Base-by-base conservation (phyloP, 805 yeast genomes). In the Candida fluviatilis region DNA sequence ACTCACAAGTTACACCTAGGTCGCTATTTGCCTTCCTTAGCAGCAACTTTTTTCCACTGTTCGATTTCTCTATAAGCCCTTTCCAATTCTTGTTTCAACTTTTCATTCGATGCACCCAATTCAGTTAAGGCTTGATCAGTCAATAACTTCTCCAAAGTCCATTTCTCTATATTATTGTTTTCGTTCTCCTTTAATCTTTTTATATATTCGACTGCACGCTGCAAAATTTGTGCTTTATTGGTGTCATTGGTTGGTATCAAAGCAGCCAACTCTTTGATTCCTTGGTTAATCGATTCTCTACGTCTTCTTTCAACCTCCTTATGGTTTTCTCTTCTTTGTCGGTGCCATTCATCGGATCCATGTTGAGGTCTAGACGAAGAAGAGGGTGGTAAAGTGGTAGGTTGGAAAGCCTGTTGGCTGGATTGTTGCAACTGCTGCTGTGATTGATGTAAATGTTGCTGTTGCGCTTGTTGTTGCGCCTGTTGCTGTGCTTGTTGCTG, bases 271-370 rank as follows among this genome's bases (percentile, higher is more conserved):
- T 81, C 86, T 51, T 78, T 80, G 54, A 90, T 88, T n/a, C 96
- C 96, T 30, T 73, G 67, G 62, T 88, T 90, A 56, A 90, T 90
- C 34, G 81, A 77, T 57, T 89, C 95, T 55, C 97, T 78, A 62
- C 97, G 78, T 51, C 96, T 79, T 56, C 95, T 76, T 65, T 90
- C 97, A 16, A 90, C 97, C 63, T 90, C 96, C 63, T 89, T 90
- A 68, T 93, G 99, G 62, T 88, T 90, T 51, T 86, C 86, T 53
- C 84, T 82, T 52, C 96, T 80, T 57, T 80, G 78, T 43, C 73
- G 74, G 55, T 83, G 88, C 91, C 93, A 85, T 58, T 84, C 95
- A 32, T 82, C 87, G 21, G 83, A 62, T n/a, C 93, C 93, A 32
- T 82, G 83, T 8, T 65, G 55, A 3, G 90, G 87, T 58, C 79